Evolutionary conservation across 495 filamentous ascomycete genomes (phyloP).

Genomic region (Podospora conica): DNA sequence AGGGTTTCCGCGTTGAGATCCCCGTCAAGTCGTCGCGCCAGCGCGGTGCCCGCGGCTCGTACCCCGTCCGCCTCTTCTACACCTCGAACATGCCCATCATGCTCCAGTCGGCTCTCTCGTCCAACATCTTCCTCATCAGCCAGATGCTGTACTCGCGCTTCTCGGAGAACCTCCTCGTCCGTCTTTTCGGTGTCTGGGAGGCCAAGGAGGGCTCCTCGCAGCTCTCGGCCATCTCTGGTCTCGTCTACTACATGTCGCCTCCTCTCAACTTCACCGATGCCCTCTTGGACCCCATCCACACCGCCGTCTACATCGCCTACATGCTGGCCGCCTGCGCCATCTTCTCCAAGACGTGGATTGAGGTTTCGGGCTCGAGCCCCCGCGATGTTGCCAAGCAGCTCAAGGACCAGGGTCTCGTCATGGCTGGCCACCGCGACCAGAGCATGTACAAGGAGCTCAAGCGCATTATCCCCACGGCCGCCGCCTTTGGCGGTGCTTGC

Average conservation of each 20-base stretch:
- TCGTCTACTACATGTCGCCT: constrained; percentile 99
- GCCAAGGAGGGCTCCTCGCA: constrained; percentile 92
- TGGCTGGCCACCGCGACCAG: constrained; percentile 99
- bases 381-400: constrained; percentile 99
- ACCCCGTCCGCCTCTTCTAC: constrained; percentile 75
- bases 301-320: constrained; percentile 89
- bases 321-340: constrained; percentile 96
- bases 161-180: constrained; percentile 95
- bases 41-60: constrained; percentile 91
- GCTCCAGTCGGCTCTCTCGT: constrained; percentile 95
- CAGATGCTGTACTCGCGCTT: constrained; percentile 99
- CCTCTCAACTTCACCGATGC: constrained; percentile 96
- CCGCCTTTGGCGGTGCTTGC: constrained; percentile 97
- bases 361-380: constrained; percentile 94
- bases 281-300: constrained; percentile 92
- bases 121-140: constrained; percentile 97
- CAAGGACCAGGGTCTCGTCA: constrained; percentile 98
- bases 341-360: constrained; percentile 99
- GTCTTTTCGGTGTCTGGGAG: constrained; percentile 97
- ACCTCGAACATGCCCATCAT: constrained; percentile 98
- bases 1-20: constrained; percentile 99
- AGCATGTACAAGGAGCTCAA: constrained; percentile 99
- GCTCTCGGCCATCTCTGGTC: constrained; percentile 83
- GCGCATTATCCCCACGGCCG: constrained; percentile 96
- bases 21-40: constrained; percentile 99